phyloP scores from a whole-genome alignment of 306 rosid species.

The Leucaena leucocephala region DNA sequence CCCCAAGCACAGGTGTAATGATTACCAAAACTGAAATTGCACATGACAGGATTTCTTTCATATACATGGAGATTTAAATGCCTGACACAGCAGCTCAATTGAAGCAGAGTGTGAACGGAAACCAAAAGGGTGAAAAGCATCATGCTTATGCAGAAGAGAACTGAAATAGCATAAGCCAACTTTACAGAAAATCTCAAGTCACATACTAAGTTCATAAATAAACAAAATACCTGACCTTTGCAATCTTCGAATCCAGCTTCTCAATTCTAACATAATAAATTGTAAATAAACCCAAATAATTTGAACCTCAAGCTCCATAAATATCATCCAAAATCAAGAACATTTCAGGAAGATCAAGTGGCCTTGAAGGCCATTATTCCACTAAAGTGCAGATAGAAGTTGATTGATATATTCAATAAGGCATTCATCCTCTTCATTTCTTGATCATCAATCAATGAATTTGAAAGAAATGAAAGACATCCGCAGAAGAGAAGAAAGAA shows the following conservation, averaged over 20 bases:
- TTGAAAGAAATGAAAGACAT: slow-evolving; percentile 25
- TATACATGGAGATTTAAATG: no score
- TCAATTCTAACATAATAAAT: slow-evolving; percentile 41
- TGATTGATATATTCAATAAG: slow-evolving; percentile 26
- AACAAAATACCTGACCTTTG: slow-evolving; percentile 35
- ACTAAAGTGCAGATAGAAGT: slow-evolving; percentile 19
- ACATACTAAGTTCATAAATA: background rate
- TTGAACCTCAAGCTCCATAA: slow-evolving; percentile 35
- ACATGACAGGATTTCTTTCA: no score
- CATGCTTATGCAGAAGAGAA: slow-evolving; percentile 2
- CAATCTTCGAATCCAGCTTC: slow-evolving; percentile 35
- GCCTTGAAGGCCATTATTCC: slow-evolving; percentile 27
- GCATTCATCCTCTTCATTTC: slow-evolving; percentile 13
- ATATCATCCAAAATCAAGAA: slow-evolving; percentile 29
- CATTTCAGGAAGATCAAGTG: slow-evolving; percentile 36
- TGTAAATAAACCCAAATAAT: slow-evolving; percentile 29
- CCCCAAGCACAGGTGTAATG: no score
- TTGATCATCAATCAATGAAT: slow-evolving; percentile 33
- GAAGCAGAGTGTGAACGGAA: background rate
- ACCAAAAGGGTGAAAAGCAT: background rate
- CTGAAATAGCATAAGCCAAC: slow-evolving; percentile 20
- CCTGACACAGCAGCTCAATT: slow-evolving; percentile 15
- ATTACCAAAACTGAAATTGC: no score
- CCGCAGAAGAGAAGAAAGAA: slow-evolving; percentile 28
- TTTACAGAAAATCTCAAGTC: slow-evolving; percentile 15